Base-by-base conservation (phyloP, 306 rosid species). In the Quercus robur region DNA sequence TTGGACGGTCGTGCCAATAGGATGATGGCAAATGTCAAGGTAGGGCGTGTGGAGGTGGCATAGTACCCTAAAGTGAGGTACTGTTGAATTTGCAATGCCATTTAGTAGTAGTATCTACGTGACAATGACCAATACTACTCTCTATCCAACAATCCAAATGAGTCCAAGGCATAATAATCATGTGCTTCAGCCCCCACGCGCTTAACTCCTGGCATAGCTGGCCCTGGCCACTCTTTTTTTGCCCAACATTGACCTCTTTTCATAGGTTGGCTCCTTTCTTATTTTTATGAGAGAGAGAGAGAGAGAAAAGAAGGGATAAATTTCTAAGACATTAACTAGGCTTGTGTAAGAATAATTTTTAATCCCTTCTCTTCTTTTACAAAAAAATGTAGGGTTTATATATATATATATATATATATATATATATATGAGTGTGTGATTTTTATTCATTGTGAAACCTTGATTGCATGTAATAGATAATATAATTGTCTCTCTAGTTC, bases 131-230 rank as follows among this genome's bases (percentile, higher is more conserved):
- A 49, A 2, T 49, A 1, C 3, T 38, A 8, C 46, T 38, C 25
- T 18, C 15, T 13, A 3, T 66, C 71, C 35, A 13, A 12, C 17
- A 13, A 8, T 66, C 71, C 35, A 13, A 49, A 10, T 18, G 23
- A 64, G 4, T 64, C 71, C 55, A 25, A 0, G 38, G 6, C 75
- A 62, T 20, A 78, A 72, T 20, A 78, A 62, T 49, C 75, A 70
- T 26, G 82, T 38, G 78, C 33, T n/a, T 10, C 28, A 2, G 20
- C 19, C n/a, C 30, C 78, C 9, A 46, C 81, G 81, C 83, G 79
- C 80, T 76, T 75, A 70, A 41, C 66, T 46, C 75, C 77, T 81
- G 82, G 77, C 57, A 82, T 61, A 18, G 4, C 54, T 38, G 1
- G 10, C 46, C 44, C 54, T 38, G 1, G 10, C 46, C 44, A 38